A percentile compares a stretch with the other conserved stretches of the same genome.
phyloP scores from a whole-genome alignment of 2,329 filamentous ascomycete genomes.

The Emericellopsis cladophorae region DNA sequence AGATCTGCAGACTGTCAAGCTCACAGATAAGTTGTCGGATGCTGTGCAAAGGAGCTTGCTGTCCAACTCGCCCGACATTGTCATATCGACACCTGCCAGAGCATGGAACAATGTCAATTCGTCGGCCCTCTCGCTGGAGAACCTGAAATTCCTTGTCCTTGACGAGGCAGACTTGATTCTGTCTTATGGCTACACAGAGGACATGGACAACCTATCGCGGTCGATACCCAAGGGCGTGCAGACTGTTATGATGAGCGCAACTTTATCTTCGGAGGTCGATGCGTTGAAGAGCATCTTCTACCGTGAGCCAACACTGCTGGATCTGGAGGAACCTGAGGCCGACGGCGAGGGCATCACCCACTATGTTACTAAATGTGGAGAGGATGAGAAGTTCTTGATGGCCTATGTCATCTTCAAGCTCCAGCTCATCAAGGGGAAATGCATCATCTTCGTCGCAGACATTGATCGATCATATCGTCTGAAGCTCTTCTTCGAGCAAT shows the following conservation, averaged over 20 bases:
- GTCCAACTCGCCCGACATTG: slow-evolving; percentile 73
- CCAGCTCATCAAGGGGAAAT: slow-evolving; percentile 86
- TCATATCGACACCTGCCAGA: slow-evolving; percentile 82
- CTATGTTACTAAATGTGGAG: slow-evolving; percentile 83
- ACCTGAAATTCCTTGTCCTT: slow-evolving; percentile 68
- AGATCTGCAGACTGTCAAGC: slow-evolving; percentile 68
- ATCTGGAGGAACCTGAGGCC: slow-evolving; percentile 72
- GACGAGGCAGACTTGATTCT: slow-evolving; percentile 92
- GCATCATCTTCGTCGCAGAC: slow-evolving; percentile 60
- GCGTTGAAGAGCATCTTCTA: slow-evolving; percentile 78
- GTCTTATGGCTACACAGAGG: slow-evolving; percentile 88
- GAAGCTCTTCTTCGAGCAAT: slow-evolving; percentile 93
- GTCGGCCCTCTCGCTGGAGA: slow-evolving; percentile 51
- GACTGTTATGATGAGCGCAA: slow-evolving; percentile 88
- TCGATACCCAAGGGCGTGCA: slow-evolving; percentile 76
- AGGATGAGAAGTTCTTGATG: slow-evolving; percentile 93
- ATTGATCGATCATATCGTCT: slow-evolving; percentile 82
- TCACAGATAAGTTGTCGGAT: slow-evolving; percentile 83
- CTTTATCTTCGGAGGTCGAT: slow-evolving; percentile 77
- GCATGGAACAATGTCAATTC: slow-evolving; percentile 63
- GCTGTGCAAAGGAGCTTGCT: slow-evolving; percentile 79
- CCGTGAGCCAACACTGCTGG: slow-evolving; percentile 58
- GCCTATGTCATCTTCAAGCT: slow-evolving; percentile 93
- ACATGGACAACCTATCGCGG: slow-evolving; percentile 68
- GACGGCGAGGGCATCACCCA: slow-evolving; percentile 70